phyloP scores from a whole-genome alignment of 768 basidiomycete genomes.

The Filobasidium floriforme region DNA sequence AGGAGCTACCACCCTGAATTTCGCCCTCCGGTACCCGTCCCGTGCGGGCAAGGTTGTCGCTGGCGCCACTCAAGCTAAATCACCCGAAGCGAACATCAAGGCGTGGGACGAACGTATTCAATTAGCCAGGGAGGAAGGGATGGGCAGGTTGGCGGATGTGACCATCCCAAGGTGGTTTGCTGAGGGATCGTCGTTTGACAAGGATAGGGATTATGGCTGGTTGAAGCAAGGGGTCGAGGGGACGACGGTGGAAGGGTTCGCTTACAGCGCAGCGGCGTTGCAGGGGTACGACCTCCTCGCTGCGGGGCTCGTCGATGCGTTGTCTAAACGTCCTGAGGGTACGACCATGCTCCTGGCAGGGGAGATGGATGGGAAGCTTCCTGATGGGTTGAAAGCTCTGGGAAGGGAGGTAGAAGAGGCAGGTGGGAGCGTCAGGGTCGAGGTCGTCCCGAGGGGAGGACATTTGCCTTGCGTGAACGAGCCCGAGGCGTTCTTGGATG shows the following conservation, averaged over 20 bases:
- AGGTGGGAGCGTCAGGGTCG: constrained; percentile 29
- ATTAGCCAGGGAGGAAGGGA: constrained; percentile 30
- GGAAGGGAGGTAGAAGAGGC: constrained; percentile 29
- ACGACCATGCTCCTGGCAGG: constrained; percentile 41
- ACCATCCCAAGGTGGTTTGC: constrained; percentile 44
- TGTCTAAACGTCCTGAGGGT: constrained; percentile 24
- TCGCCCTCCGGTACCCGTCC: constrained; percentile 35
- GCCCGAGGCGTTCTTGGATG: constrained; percentile 22
- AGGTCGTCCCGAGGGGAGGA: constrained; percentile 30
- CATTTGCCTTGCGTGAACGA: constrained; percentile 44
- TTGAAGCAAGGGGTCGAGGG: constrained; percentile 30
- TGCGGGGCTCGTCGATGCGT: constrained; percentile 29
- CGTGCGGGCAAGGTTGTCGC: constrained; percentile 32
- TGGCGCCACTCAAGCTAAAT: constrained; percentile 43
- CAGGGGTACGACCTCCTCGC: constrained; percentile 42
- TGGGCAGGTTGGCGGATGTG: constrained; percentile 34
- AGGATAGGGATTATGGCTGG: constrained; percentile 25
- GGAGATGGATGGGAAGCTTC: constrained; percentile 41
- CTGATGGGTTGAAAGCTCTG: constrained; percentile 31
- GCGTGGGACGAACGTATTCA: constrained; percentile 45
- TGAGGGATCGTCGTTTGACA: constrained; percentile 26
- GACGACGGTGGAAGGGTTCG: constrained; percentile 41
- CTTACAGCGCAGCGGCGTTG: constrained; percentile 34
- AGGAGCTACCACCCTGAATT: constrained; percentile 41
- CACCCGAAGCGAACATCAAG: constrained; percentile 38